Conservation (phyloP, 345 rosid species). For the Eucalyptus pauciflora region DNA sequence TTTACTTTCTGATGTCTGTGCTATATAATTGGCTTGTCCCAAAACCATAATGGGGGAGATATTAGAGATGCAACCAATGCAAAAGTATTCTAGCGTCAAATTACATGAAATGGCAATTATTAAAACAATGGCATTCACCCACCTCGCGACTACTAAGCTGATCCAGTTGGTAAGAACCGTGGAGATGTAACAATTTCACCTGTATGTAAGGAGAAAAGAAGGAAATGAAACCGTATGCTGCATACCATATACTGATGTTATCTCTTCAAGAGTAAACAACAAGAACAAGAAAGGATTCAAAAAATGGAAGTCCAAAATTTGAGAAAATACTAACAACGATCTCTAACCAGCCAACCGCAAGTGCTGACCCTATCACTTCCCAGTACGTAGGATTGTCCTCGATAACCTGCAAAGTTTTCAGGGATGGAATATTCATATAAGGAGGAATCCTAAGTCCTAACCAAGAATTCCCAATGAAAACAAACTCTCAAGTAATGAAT, state of each 20-base stretch:
- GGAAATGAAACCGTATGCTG: neutral
- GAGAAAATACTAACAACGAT: slow-evolving; percentile 46
- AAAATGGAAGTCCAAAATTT: neutral
- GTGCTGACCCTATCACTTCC: slow-evolving; percentile 72
- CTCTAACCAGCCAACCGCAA: slow-evolving; percentile 91
- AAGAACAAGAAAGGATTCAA: neutral
- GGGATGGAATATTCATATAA: neutral
- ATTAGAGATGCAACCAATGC: neutral
- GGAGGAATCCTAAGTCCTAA: neutral
- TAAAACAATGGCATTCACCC: slow-evolving; percentile 1
- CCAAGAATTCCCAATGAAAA: neutral
- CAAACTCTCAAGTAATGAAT: neutral
- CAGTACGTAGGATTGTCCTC: slow-evolving; percentile 80
- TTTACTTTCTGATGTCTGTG: neutral
- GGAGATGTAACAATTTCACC: slow-evolving; percentile 84
- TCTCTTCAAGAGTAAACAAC: neutral
- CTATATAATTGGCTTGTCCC: neutral
- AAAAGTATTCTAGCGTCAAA: neutral
- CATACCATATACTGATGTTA: neutral
- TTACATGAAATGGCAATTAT: neutral
- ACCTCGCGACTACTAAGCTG: slow-evolving; percentile 89
- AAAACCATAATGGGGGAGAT: neutral
- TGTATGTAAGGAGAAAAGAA: slow-evolving; percentile 13
- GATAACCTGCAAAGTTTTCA: slow-evolving; percentile 32
- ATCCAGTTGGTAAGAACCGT: slow-evolving; percentile 88